phyloP scores from a whole-genome alignment of 75 land plant genomes.

The Cryptomeria japonica region DNA sequence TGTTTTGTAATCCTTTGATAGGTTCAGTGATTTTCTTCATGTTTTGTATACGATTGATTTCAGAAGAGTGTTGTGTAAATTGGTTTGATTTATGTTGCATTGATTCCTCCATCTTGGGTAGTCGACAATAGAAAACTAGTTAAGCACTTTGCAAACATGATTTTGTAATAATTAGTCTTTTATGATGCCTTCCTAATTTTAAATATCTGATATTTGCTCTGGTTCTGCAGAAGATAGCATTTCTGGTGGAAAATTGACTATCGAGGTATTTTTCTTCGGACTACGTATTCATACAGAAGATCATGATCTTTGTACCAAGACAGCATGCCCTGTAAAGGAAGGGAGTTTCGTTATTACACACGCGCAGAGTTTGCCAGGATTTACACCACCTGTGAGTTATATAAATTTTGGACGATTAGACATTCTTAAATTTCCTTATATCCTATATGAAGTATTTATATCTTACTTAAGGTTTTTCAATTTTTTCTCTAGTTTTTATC shows the following conservation, averaged over 20 bases:
- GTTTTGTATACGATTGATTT: neutral
- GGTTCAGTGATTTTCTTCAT: neutral
- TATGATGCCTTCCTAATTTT: neutral
- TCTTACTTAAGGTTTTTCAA: neutral
- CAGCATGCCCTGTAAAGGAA: slow-evolving; percentile 51
- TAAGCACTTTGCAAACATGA: neutral
- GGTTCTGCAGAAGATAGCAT: slow-evolving; percentile 29
- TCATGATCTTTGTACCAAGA: slow-evolving; percentile 47
- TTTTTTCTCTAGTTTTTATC: neutral
- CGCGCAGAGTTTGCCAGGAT: slow-evolving; percentile 47
- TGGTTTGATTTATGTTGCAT: neutral
- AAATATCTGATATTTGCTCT: neutral
- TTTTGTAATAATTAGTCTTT: neutral
- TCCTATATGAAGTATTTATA: neutral
- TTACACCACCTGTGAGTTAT: slow-evolving; percentile 72
- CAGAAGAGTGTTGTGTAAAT: neutral
- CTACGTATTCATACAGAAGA: slow-evolving; percentile 43
- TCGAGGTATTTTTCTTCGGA: slow-evolving; percentile 50
- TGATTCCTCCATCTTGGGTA: neutral
- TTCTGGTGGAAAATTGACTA: slow-evolving; percentile 40
- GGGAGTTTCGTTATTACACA: slow-evolving; percentile 57
- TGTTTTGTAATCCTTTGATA: neutral
- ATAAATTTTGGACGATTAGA: neutral
- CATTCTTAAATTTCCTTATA: neutral
- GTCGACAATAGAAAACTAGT: neutral